Conservation (phyloP, 2,329 filamentous ascomycete species). For the Lasiodiplodia sp. region DNA sequence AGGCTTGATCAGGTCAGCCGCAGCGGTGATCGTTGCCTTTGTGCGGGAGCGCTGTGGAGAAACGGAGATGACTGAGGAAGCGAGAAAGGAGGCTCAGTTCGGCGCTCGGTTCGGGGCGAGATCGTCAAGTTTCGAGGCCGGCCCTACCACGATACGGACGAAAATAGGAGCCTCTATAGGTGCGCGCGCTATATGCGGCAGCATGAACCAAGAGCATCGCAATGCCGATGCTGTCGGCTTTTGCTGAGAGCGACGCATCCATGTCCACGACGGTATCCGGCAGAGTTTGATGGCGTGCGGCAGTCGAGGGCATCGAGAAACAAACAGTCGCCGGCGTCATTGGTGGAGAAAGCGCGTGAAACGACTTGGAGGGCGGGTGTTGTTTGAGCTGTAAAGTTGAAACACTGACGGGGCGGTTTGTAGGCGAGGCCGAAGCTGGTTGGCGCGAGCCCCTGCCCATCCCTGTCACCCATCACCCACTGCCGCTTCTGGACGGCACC, state of each 20-base stretch:
- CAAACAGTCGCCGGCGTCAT: background rate
- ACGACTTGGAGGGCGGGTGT: constrained; percentile 1
- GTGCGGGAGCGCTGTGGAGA: constrained; percentile 8
- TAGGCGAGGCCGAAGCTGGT: constrained; percentile 10
- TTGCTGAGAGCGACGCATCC: background rate
- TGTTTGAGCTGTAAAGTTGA: constrained; percentile 27
- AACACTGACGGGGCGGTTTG: constrained; percentile 19
- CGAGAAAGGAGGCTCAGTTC: constrained; percentile 23
- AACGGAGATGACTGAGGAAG: constrained; percentile 23
- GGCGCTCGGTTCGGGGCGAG: background rate
- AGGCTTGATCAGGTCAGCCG: constrained; percentile 1
- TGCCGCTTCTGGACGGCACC: constrained; percentile 22
- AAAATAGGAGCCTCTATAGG: constrained; percentile 11
- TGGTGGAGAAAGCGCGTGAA: constrained; percentile 29
- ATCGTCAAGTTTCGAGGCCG: background rate
- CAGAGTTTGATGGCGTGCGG: background rate
- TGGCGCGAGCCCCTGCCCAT: background rate
- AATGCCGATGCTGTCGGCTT: background rate
- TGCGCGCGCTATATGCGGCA: background rate
- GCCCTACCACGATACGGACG: background rate
- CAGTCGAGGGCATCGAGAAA: constrained; percentile 3
- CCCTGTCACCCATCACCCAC: constrained; percentile 22
- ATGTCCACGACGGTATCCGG: background rate
- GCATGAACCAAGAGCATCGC: background rate
- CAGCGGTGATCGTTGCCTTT: constrained; percentile 13